phyloP scores from a whole-genome alignment of 345 rosid genomes.

The Mallotus nudiflorus region DNA sequence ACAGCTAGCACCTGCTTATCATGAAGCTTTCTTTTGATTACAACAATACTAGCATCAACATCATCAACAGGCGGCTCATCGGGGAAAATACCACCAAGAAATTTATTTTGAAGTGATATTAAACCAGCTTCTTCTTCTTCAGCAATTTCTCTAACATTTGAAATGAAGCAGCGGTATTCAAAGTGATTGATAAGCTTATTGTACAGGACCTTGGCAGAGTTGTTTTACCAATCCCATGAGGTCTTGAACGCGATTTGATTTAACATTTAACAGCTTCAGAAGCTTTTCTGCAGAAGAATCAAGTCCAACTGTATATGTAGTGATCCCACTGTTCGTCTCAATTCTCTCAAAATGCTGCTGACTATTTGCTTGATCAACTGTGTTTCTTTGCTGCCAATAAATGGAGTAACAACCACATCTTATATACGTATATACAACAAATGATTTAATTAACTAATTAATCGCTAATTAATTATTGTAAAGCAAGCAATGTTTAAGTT shows the following conservation, averaged over 20 bases:
- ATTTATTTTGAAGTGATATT: constrained; percentile 39
- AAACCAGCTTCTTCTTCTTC: constrained; percentile 21
- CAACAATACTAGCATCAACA: constrained; percentile 17
- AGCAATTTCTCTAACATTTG: constrained; percentile 38
- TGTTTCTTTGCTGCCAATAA: constrained; percentile 22
- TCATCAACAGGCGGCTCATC: neutral
- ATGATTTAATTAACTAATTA: too few relatives aligned
- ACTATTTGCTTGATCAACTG: constrained; percentile 37
- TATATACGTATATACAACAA: too few relatives aligned
- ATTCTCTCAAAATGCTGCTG: constrained; percentile 35
- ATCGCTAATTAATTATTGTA: neutral
- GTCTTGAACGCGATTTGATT: constrained; percentile 16
- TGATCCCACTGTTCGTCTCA: constrained; percentile 50
- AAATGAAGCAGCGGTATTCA: constrained; percentile 27
- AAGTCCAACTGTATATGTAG: constrained; percentile 39
- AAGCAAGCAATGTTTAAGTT: neutral
- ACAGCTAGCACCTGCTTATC: constrained; percentile 45
- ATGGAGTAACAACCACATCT: neutral
- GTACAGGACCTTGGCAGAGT: constrained; percentile 42
- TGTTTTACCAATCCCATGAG: constrained; percentile 47
- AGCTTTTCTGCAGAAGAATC: constrained; percentile 28
- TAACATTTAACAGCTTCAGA: constrained; percentile 21
- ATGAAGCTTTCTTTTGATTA: constrained; percentile 21
- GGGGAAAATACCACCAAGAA: constrained; percentile 32
- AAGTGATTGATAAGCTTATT: constrained; percentile 34